Conservation (phyloP, 2,329 filamentous ascomycete species). For the Diaporthe capsici region DNA sequence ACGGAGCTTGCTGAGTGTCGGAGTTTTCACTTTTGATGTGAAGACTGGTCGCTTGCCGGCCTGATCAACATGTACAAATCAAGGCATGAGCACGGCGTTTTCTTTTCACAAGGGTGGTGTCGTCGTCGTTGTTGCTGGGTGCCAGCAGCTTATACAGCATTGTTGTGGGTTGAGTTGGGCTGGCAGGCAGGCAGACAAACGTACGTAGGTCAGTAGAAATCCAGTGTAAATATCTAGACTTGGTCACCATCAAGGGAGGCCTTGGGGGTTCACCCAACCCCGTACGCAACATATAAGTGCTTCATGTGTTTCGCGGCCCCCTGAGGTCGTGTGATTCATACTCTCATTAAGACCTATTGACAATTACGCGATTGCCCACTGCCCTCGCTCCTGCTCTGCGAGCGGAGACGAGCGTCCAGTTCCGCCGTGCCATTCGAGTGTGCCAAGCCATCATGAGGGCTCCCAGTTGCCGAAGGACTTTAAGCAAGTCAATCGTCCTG, state of each 20-base stretch:
- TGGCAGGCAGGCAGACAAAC: background rate
- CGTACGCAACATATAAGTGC: background rate
- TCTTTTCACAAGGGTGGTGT: background rate
- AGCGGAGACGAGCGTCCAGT: slow-evolving; percentile 7
- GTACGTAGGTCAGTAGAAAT: slow-evolving; percentile 17
- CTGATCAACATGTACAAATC: slow-evolving; percentile 17
- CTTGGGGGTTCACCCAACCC: background rate
- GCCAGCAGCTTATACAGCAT: background rate
- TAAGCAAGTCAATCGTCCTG: background rate
- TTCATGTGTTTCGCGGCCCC: background rate
- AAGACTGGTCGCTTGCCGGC: background rate
- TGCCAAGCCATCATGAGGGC: background rate
- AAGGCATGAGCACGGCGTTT: slow-evolving; percentile 40
- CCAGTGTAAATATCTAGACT: slow-evolving; percentile 2
- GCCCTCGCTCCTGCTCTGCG: background rate
- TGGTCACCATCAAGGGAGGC: background rate
- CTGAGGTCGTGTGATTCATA: slow-evolving; percentile 31
- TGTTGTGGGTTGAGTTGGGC: background rate
- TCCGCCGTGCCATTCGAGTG: background rate
- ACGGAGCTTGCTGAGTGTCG: background rate
- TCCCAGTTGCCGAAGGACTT: background rate
- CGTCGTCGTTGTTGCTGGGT: background rate
- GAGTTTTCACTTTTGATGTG: background rate
- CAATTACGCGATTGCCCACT: slow-evolving; percentile 9
- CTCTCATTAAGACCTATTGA: slow-evolving; percentile 39